phyloP scores from a whole-genome alignment of 306 rosid genomes.

The Gillenia trifoliata region DNA sequence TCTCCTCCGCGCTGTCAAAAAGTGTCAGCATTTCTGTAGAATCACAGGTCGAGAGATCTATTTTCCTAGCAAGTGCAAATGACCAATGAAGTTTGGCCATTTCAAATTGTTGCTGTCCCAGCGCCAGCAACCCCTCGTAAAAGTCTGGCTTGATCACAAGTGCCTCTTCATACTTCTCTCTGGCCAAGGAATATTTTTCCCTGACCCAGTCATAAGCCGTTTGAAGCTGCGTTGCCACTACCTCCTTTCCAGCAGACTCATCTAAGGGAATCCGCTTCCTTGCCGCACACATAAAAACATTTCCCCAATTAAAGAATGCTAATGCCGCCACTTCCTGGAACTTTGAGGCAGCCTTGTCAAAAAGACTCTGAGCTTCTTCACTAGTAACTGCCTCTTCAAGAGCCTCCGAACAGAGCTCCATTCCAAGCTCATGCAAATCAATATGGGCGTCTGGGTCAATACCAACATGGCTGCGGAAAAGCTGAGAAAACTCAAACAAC shows the following conservation, averaged over 20 bases:
- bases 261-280: slow-evolving; percentile 91
- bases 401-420: slow-evolving; percentile 98
- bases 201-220: slow-evolving; percentile 94
- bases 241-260: slow-evolving; percentile 74
- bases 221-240: slow-evolving; percentile 73
- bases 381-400: slow-evolving; percentile 95
- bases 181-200: slow-evolving; percentile 86
- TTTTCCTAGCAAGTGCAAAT: slow-evolving; percentile 83
- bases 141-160: slow-evolving; percentile 86
- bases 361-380: slow-evolving; percentile 89
- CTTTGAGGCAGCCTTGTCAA: slow-evolving; percentile 90
- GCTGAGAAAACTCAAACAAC: slow-evolving; percentile 97
- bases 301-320: slow-evolving; percentile 98
- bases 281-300: slow-evolving; percentile 96
- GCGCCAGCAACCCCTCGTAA: slow-evolving; percentile 86
- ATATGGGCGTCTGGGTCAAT: slow-evolving; percentile 94
- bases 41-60: slow-evolving; percentile 71
- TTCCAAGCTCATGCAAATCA: slow-evolving; percentile 95
- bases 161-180: slow-evolving; percentile 86
- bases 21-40: slow-evolving; percentile 68
- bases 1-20: slow-evolving; percentile 80
- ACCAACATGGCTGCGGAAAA: slow-evolving; percentile 92
- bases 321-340: slow-evolving; percentile 98
- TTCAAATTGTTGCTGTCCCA: slow-evolving; percentile 95
- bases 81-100: slow-evolving; percentile 99